Evolutionary conservation across 805 yeast genomes (phyloP), one percentile per base, ranked within the genome.

Genomic region (Wickerhamiella sergipiensis): DNA sequence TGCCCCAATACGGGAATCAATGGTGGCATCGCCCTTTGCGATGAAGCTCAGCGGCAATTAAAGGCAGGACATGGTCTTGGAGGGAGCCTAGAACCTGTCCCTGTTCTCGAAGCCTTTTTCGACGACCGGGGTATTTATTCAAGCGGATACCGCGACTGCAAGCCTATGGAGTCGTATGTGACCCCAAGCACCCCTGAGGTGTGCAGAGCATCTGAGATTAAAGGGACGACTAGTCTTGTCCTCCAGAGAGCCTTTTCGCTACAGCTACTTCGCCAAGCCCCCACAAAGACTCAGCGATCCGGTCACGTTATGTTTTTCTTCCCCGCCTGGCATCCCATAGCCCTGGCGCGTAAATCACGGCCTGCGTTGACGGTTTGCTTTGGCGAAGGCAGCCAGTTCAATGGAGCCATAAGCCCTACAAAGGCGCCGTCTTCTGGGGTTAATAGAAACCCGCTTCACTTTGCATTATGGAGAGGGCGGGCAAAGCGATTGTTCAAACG

Each of bases 261-360:
- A 6, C 43, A 43, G 13, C n/a, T 43, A 19, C 45, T 50, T 13
- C 8, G 31, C 10, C 38, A 21, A 44, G 33, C 49, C 38, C 51
- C 44, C 18, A 39, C 17, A 5, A 21, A 10, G 15, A 17, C 33
- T 15, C 26, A 46, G 1, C 18, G 18, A 26, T 40, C 5, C 15
- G 23, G 4, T 13, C 45, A 7, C 46, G 42, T 15, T 18, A 45
- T 50, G 6, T 49, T 21, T 22, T 59, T 50, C 36, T 52, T 56
- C 33, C 62, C 62, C 6, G 59, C 62, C 8, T 59, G 61, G 62
- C 62, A 59, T 49, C 54, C 57, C 1, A 23, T 56, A 3, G 56
- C 59, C 2, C 53, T 49, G 19, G 57, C 51, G n/a, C 52, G 62
- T 8, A 50, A 46, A 10, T 55, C 60, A 18, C 53, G 62, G 24